A percentile compares a stretch with the other conserved stretches of the same genome.
These are phyloP conservation scores for Calendula officinalis DNA, from an alignment of 129 eudicot species.

Conservation along the genomic window DNA sequence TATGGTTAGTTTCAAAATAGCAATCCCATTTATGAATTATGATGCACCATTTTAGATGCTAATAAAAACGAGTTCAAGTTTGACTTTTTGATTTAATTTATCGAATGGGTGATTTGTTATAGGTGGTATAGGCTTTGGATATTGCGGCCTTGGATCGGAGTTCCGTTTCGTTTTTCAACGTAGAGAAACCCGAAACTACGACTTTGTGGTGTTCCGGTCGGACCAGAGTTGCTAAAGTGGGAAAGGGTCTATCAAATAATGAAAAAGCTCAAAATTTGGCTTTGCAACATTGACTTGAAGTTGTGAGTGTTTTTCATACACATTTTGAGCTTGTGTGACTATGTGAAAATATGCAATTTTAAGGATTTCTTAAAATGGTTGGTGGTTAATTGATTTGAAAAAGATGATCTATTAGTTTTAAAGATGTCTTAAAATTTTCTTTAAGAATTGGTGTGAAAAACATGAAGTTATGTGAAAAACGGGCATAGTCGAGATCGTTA, in stretches of 20 bases:
- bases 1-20: conserved; percentile 69
- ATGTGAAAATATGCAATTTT: not conserved
- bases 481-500: too few relatives aligned
- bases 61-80: conserved; percentile 1
- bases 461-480: too few relatives aligned
- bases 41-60: conserved; percentile 1
- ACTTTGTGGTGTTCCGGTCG: conserved; percentile 78
- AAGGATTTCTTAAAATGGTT: conserved; percentile 3
- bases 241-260: conserved; percentile 81
- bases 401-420: too few relatives aligned
- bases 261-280: conserved; percentile 91
- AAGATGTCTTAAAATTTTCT: too few relatives aligned
- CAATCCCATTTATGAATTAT: not conserved
- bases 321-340: too few relatives aligned
- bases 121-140: conserved; percentile 98
- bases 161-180: conserved; percentile 77
- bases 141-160: conserved; percentile 72
- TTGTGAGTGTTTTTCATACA: conserved; percentile 51
- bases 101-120: conserved; percentile 15
- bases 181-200: conserved; percentile 77
- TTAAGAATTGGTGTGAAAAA: too few relatives aligned
- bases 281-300: conserved; percentile 95
- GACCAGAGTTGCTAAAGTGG: conserved; percentile 91
- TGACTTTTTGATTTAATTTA: conserved; percentile 18
- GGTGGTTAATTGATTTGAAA: too few relatives aligned